Evolutionary conservation across 2,329 filamentous ascomycete genomes (phyloP).

Genomic region (Fusarium sp.): DNA sequence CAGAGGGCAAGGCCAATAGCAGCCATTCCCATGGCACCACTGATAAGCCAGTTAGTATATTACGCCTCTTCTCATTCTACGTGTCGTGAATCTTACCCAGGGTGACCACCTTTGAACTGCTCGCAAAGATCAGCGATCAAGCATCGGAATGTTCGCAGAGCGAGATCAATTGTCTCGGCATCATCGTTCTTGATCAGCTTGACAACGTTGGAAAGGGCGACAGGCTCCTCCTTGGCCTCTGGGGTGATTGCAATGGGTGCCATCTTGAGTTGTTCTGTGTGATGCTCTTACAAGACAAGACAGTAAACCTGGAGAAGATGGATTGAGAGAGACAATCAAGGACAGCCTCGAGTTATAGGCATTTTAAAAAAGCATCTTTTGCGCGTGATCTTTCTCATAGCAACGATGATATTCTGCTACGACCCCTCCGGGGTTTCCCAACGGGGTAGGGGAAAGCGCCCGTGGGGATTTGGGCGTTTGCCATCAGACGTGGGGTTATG

Average conservation of each 20-base stretch:
- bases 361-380: constrained; percentile 18
- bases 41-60: constrained; percentile 19
- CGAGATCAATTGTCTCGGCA: constrained; percentile 58
- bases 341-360: constrained; percentile 20
- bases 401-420: constrained; percentile 1
- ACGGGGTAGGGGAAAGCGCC: constrained; percentile 27
- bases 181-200: constrained; percentile 49
- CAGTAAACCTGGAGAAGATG: neutral
- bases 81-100: constrained; percentile 64
- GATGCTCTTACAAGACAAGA: constrained; percentile 2
- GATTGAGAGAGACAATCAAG: neutral
- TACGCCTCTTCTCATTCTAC: neutral
- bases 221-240: constrained; percentile 38
- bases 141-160: constrained; percentile 72
- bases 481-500: constrained; percentile 22
- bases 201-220: constrained; percentile 38
- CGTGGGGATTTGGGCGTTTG: constrained; percentile 5
- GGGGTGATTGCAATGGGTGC: constrained; percentile 45
- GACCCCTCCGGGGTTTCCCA: neutral
- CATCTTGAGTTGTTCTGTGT: constrained; percentile 29
- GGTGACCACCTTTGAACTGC: constrained; percentile 79
- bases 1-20: constrained; percentile 72
- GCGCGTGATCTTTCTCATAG: constrained; percentile 19
- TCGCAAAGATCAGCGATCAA: constrained; percentile 78
- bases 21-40: constrained; percentile 70